Conservation (phyloP, 2,329 filamentous ascomycete species). For the Aspergillus pseudoviridinutans region DNA sequence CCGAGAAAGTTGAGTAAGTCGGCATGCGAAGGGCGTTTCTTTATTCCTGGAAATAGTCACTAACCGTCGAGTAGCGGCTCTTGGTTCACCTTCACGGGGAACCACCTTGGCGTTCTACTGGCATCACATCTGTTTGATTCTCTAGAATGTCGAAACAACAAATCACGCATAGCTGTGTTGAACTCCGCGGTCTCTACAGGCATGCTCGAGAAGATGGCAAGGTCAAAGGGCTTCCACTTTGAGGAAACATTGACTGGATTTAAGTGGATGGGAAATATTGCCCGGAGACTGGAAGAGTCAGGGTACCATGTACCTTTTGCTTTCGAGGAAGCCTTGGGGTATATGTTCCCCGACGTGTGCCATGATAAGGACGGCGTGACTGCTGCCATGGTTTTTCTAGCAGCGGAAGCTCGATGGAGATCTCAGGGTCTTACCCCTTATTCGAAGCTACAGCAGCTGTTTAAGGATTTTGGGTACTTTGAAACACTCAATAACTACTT, state of each 20-base stretch:
- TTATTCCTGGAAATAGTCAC: background rate
- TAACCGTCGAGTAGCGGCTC: constrained; percentile 32
- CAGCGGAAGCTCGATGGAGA: constrained; percentile 50
- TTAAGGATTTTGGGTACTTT: constrained; percentile 56
- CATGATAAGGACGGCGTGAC: constrained; percentile 64
- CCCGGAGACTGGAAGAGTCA: constrained; percentile 47
- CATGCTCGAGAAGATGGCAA: constrained; percentile 58
- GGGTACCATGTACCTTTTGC: constrained; percentile 55
- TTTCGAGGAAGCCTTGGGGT: constrained; percentile 64
- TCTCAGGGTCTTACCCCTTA: constrained; percentile 53
- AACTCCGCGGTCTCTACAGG: constrained; percentile 61
- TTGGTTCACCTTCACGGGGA: constrained; percentile 63
- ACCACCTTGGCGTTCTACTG: constrained; percentile 59
- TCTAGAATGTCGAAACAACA: constrained; percentile 27
- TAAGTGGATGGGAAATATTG: constrained; percentile 64
- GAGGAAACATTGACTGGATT: constrained; percentile 63
- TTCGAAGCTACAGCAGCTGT: constrained; percentile 54
- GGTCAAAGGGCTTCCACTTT: constrained; percentile 53
- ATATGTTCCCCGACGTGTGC: constrained; percentile 61
- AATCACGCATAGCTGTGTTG: constrained; percentile 51
- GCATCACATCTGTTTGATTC: constrained; percentile 55
- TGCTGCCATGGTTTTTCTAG: constrained; percentile 57
- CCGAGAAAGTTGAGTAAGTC: constrained; percentile 51
- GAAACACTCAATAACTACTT: constrained; percentile 63
- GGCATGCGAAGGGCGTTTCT: background rate